Percentiles rank a stretch among this genome's conserved stretches.
phyloP scores from a whole-genome alignment of 2,329 filamentous ascomycete genomes.

The Hansfordia pulvinata region DNA sequence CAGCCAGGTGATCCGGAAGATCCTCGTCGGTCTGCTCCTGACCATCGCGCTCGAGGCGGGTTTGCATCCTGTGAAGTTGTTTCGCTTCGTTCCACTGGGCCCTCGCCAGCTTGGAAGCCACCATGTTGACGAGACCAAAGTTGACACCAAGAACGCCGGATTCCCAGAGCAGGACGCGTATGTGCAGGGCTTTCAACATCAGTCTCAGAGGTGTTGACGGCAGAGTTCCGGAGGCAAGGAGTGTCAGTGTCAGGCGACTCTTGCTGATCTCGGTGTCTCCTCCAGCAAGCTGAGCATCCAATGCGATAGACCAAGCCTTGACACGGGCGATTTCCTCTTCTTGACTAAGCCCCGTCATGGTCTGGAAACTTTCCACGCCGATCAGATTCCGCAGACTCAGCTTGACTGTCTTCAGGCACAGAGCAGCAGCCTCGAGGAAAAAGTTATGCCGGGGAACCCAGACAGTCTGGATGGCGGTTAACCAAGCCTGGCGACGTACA shows the following conservation, averaged over 20 bases:
- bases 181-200: conserved; percentile 86
- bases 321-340: conserved; percentile 78
- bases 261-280: conserved; percentile 84
- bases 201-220: conserved; percentile 70
- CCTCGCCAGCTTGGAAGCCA: conserved; percentile 61
- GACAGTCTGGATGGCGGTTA: conserved; percentile 83
- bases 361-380: conserved; percentile 63
- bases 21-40: conserved; percentile 43
- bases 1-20: conserved; percentile 63
- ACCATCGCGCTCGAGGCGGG: conserved; percentile 25
- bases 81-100: conserved; percentile 74
- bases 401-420: conserved; percentile 69
- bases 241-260: conserved; percentile 69
- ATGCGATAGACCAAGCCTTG: conserved; percentile 85
- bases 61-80: conserved; percentile 38
- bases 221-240: conserved; percentile 78
- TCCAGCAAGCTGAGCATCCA: conserved; percentile 84
- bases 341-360: conserved; percentile 65
- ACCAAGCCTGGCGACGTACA: conserved; percentile 79
- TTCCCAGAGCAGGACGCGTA: conserved; percentile 80
- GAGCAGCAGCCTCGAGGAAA: conserved; percentile 69
- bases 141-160: conserved; percentile 51
- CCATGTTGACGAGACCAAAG: conserved; percentile 48
- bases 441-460: conserved; percentile 85
- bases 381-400: conserved; percentile 67